Evolutionary conservation across 2,329 filamentous ascomycete species (phyloP).

Genomic region (Cladosporium sp.): DNA sequence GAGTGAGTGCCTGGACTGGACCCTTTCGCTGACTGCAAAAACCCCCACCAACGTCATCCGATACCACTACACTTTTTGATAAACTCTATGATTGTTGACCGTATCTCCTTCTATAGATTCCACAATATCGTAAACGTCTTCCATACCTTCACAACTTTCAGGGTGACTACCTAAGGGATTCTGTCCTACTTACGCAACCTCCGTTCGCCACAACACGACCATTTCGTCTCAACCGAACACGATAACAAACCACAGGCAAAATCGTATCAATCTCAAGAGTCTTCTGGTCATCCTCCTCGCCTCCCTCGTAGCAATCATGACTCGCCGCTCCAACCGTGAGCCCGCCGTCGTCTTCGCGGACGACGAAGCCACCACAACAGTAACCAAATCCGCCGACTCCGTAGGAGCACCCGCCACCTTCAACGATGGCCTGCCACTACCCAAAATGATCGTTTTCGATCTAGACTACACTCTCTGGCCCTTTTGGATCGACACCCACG

Average conservation of each 20-base stretch:
- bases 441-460: constrained; percentile 86
- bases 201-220: background rate
- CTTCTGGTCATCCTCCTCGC: background rate
- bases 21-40: background rate
- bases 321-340: constrained; percentile 9
- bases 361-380: constrained; percentile 33
- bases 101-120: no score
- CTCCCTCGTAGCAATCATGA: background rate
- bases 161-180: no score
- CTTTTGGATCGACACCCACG: constrained; percentile 96
- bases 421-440: constrained; percentile 69
- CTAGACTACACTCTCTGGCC: constrained; percentile 99
- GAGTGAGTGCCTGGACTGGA: background rate
- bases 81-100: background rate
- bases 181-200: background rate
- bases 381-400: constrained; percentile 38
- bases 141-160: no score
- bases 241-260: background rate
- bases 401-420: constrained; percentile 55
- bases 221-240: background rate
- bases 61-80: background rate
- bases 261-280: background rate
- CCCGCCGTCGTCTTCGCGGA: constrained; percentile 8
- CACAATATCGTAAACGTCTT: no score
- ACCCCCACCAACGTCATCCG: constrained; percentile 1